Conservation (phyloP, 2,329 filamentous ascomycete genomes). For the Coniochaeta ligniaria region DNA sequence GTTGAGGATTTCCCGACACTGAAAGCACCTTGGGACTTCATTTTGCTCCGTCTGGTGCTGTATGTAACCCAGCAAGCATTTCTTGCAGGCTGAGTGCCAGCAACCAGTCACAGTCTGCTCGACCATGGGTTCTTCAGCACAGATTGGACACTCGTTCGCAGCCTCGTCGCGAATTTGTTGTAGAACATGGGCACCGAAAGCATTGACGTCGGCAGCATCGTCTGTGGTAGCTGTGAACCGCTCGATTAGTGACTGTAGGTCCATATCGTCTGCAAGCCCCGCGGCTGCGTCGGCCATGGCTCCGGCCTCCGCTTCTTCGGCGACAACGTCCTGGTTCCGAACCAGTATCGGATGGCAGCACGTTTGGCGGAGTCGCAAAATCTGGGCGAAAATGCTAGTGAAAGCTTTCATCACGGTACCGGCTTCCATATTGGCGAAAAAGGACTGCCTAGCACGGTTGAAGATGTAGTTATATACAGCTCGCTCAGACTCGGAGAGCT, state of each 20-base stretch:
- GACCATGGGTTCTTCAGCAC: constrained; percentile 90
- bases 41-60: constrained; percentile 75
- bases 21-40: constrained; percentile 76
- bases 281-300: constrained; percentile 70
- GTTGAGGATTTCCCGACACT: constrained; percentile 78
- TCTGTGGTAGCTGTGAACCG: constrained; percentile 69
- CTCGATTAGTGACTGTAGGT: constrained; percentile 77
- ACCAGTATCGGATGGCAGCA: constrained; percentile 92
- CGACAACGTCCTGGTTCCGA: constrained; percentile 73
- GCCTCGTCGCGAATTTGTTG: constrained; percentile 88
- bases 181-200: constrained; percentile 79
- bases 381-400: constrained; percentile 95
- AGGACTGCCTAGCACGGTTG: constrained; percentile 72
- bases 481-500: constrained; percentile 76
- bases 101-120: constrained; percentile 92
- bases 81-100: constrained; percentile 96
- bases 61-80: constrained; percentile 85
- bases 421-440: constrained; percentile 79
- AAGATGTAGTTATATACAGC: constrained; percentile 93
- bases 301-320: constrained; percentile 80
- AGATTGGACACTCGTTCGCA: constrained; percentile 86
- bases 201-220: constrained; percentile 54
- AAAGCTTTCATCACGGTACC: constrained; percentile 93
- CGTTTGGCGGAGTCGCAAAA: constrained; percentile 82
- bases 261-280: constrained; percentile 91